A percentile compares a stretch with the other conserved stretches of the same genome.
These are phyloP conservation scores for Fraxinus sp. DNA, from an alignment of 305 asterid genomes.

Conservation along the genomic window DNA sequence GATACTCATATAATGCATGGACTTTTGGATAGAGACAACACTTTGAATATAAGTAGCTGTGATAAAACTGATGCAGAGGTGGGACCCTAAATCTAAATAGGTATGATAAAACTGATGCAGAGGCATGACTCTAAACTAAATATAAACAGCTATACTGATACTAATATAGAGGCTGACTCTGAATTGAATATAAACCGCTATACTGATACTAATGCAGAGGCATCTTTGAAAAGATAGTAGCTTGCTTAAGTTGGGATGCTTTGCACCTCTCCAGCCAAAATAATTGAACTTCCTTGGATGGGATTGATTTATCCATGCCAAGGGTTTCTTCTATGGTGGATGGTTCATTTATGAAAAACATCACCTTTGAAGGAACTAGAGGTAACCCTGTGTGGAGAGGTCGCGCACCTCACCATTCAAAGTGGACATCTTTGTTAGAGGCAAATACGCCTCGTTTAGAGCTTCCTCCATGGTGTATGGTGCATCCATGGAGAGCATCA, in stretches of 20 bases:
- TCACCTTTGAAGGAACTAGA: no score
- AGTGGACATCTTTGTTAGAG: not conserved
- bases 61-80: not conserved
- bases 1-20: not conserved
- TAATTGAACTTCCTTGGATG: no score
- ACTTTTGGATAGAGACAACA: not conserved
- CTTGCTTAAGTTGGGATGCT: no score
- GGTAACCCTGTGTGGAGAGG: not conserved
- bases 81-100: no score
- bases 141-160: no score
- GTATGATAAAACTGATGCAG: not conserved
- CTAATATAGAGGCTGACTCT: not conserved
- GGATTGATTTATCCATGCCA: no score
- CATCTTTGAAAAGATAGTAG: no score
- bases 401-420: not conserved
- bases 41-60: not conserved
- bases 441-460: not conserved
- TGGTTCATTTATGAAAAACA: no score
- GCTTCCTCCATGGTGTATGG: not conserved
- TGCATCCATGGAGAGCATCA: not conserved
- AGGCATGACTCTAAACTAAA: no score
- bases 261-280: no score
- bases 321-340: no score
- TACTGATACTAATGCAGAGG: not conserved
- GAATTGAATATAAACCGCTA: not conserved